Base-by-base conservation (phyloP, 1,284 basidiomycete species). In the Calocybe gambosa region DNA sequence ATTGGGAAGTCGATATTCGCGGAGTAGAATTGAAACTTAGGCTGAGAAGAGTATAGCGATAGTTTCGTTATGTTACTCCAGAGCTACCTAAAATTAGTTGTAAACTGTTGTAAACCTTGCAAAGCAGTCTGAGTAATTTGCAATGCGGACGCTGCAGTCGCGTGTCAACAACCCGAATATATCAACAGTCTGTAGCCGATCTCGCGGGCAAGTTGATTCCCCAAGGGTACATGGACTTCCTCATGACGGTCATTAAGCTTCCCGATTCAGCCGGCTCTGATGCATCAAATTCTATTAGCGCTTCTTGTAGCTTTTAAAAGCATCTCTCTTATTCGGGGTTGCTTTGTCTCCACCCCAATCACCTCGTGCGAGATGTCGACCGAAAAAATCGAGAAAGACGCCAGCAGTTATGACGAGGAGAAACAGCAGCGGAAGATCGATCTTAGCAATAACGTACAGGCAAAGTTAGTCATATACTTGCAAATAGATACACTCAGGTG, bases 391-490 rank as follows among this genome's bases (percentile, higher is more conserved):
- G 50, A 52, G 26, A 54, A 57, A 16, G 37, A 28, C 16, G 18
- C 15, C 2, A 13, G 19, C 13, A 13, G 5, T 7, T 39, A 52
- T 33, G 15, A 54, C 29, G 33, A 56, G 16, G 57, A 58, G 35
- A 50, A 59, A 33, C 52, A 56, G 35, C 50, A 52, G 18, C 44
- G 49, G 12, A 54, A 55, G 20, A 44, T 63, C 18, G 63, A 68
- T 47, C 55, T 68, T 16, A 54, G 60, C 21, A 65, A 69, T 54
- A 71, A 70, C 56, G 61, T 68, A 5, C 67, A 70, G 54, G 69
- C 70, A 28, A 66, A 53, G 70, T 70, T 45, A 44, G 60, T 34
- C 13, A 23, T 18, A 25, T 31, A n/a, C 13, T 31, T 31, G 29
- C 13, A 31, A 31, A 26, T 9, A 5, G 7, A n/a, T 31, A 6